Evolutionary conservation across 495 filamentous ascomycete genomes (phyloP).

Genomic region (Sabuloglossum arenarium): DNA sequence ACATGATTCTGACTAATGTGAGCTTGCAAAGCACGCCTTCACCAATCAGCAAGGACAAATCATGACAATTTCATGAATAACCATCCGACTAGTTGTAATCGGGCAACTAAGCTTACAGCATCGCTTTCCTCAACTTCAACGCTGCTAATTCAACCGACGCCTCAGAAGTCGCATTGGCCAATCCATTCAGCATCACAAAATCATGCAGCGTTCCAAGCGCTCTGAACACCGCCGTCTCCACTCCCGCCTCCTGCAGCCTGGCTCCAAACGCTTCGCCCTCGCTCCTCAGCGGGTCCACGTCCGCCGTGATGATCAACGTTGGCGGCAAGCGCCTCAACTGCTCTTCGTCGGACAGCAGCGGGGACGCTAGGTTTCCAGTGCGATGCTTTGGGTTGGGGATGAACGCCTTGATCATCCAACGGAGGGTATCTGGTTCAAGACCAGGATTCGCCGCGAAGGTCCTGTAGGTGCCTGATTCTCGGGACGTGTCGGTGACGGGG

Average conservation of each 20-base stretch:
- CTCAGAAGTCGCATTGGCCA: conserved; percentile 4
- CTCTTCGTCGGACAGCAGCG: conserved; percentile 7
- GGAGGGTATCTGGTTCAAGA: conserved; percentile 1
- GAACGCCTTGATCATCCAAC: conserved; percentile 5
- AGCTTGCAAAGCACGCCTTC: too few species aligned
- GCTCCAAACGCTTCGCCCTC: conserved; percentile 25
- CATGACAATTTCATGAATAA: too few species aligned
- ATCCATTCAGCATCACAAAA: conserved; percentile 16
- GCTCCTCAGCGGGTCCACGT: conserved; percentile 25
- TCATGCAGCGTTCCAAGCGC: conserved; percentile 19
- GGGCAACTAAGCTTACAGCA: too few species aligned
- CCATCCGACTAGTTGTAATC: too few species aligned
- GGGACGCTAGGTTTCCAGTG: conserved; percentile 9
- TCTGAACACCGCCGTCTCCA: conserved; percentile 16
- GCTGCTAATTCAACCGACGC: neutral
- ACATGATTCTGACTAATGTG: too few species aligned
- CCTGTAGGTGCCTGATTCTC: conserved; percentile 6
- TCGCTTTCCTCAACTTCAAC: neutral
- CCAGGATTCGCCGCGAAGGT: conserved; percentile 8
- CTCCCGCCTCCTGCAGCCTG: conserved; percentile 21
- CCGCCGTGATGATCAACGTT: conserved; percentile 24
- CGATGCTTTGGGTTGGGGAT: conserved; percentile 7
- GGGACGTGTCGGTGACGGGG: conserved; percentile 12
- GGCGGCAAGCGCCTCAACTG: conserved; percentile 19
- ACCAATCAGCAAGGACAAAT: neutral